Conservation (phyloP, 768 basidiomycete species). For the Nidula microcarpa region DNA sequence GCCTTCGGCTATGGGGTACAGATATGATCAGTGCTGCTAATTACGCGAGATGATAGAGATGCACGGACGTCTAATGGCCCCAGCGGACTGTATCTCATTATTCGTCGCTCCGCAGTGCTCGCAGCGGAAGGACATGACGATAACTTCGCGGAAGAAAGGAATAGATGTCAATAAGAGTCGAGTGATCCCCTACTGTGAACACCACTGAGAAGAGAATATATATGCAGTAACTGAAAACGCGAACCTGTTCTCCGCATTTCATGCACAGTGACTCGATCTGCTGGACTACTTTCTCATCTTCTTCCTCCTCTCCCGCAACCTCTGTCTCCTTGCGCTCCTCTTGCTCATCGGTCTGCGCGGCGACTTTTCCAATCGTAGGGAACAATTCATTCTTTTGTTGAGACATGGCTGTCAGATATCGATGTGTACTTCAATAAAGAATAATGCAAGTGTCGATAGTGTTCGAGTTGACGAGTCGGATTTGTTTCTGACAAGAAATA, state of each 20-base stretch:
- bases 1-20: conserved; percentile 63
- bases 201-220: conserved; percentile 15
- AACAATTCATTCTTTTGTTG: conserved; percentile 34
- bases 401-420: not conserved
- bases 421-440: no score
- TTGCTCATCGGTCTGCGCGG: conserved; percentile 38
- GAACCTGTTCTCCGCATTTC: conserved; percentile 88
- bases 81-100: conserved; percentile 94
- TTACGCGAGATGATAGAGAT: conserved; percentile 4
- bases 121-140: conserved; percentile 96
- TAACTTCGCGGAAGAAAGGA: conserved; percentile 92
- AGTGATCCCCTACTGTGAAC: conserved; percentile 68
- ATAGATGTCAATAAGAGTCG: conserved; percentile 89
- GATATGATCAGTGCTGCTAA: not conserved
- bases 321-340: conserved; percentile 4
- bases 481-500: no score
- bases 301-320: conserved; percentile 23
- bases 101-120: conserved; percentile 87
- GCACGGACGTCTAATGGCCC: conserved; percentile 71
- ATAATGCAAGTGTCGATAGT: no score
- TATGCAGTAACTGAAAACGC: not conserved
- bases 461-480: no score
- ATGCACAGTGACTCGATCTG: conserved; percentile 93
- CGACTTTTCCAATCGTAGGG: conserved; percentile 56
- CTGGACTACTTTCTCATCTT: conserved; percentile 66